Conservation (phyloP, 108 stramenopile species). For the Pelagomonas calceolata region DNA sequence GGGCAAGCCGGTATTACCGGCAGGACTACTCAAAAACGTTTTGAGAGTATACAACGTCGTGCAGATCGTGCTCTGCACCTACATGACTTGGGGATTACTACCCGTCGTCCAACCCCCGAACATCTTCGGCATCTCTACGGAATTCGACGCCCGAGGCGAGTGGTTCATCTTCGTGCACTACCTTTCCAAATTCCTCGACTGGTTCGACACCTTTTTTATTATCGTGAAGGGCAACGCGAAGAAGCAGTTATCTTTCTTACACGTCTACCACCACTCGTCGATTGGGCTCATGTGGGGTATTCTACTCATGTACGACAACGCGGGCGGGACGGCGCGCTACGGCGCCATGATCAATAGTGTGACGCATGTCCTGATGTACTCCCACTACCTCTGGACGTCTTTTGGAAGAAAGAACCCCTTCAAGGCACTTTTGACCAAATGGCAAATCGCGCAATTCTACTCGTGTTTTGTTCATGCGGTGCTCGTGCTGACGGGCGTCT, state of each 20-base stretch:
- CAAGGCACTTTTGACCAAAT: slow-evolving; percentile 4
- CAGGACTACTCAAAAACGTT: not conserved
- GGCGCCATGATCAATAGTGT: slow-evolving; percentile 5
- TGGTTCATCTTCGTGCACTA: slow-evolving; percentile 8
- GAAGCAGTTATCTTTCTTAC: slow-evolving; percentile 9
- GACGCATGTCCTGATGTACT: slow-evolving; percentile 16
- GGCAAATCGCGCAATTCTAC: slow-evolving; percentile 8
- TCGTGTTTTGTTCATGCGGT: not conserved
- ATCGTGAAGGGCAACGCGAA: slow-evolving; percentile 6
- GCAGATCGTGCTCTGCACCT: not conserved
- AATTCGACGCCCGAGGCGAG: not conserved
- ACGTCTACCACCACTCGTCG: slow-evolving; percentile 16
- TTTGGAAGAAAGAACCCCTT: slow-evolving; percentile 8
- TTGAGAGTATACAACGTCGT: not conserved
- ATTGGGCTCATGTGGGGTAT: slow-evolving; percentile 4
- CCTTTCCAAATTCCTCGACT: slow-evolving; percentile 11
- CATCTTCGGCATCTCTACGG: not conserved
- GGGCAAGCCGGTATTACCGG: not conserved
- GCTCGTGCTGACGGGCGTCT: slow-evolving; percentile 1
- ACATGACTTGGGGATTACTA: not conserved
- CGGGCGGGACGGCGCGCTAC: not conserved
- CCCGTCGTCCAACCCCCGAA: not conserved
- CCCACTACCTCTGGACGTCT: slow-evolving; percentile 2
- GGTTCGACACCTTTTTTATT: slow-evolving; percentile 12
- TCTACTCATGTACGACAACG: not conserved